Base-by-base conservation (phyloP, 225 moss, liverwort and hornwort genomes). In the Anthoceros angustus region DNA sequence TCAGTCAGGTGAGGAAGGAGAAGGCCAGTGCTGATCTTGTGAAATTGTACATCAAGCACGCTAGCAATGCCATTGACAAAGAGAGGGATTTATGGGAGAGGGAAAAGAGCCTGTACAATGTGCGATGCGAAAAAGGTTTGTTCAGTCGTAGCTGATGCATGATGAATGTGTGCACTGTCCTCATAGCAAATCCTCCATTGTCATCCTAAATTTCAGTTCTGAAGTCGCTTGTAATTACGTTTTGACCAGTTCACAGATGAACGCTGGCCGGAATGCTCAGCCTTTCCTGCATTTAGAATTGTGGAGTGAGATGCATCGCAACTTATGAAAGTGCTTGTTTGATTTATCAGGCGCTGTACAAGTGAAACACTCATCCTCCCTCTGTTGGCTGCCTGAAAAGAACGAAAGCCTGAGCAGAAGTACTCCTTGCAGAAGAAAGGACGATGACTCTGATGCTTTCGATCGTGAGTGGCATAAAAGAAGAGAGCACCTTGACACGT, bases 1-100 rank as follows among this genome's bases (percentile, higher is more conserved):
- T 55, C 23, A 55, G n/a, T 55, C 55, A 55, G 55, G 55, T 55
- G n/a, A 55, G 55, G 55, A 55, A 55, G 55, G 55, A 55, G 55
- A 55, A 55, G 55, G 55, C 55, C 55, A 55, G 23, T 23, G n/a
- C 12, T 7, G 55, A 55, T 55, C 55, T 55, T 55, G n/a, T 55
- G 7, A 55, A 55, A 55, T 23, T 55, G 55, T 55, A 55, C 55
- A 55, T 55, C 55, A 55, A 55, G 55, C 55, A 55, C 55, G 55
- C 55, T 7, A 55, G 55, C 55, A 55, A 55, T 23, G 55, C 55
- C 23, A 55, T 55, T 20, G 55, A 55, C 55, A 55, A 55, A 12
- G 55, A 55, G 55, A 18, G 55, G 4, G 55, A 55, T 8, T 20
- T 55, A 3, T 55, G 55, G 55, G 55, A 55, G 55, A 55, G 55